These are phyloP conservation scores for Colletotrichum siamense DNA, from an alignment of 2,329 filamentous ascomycete species.

Conservation along the genomic window DNA sequence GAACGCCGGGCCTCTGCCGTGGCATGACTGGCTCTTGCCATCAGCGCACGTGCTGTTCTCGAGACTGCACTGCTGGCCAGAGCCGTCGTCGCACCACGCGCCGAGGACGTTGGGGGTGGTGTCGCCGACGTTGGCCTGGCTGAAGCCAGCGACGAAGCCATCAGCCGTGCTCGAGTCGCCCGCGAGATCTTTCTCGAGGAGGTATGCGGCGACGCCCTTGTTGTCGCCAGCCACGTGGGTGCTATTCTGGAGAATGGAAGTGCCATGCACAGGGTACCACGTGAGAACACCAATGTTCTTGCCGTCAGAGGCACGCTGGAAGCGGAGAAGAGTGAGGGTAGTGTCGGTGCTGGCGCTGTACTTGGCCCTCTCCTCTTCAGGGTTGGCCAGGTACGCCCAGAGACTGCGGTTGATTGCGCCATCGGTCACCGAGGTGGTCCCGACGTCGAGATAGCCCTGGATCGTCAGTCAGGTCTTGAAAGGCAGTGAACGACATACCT, in stretches of 20 bases:
- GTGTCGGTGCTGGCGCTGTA: constrained; percentile 65
- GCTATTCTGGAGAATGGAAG: constrained; percentile 89
- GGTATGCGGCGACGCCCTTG: constrained; percentile 88
- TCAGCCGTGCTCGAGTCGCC: constrained; percentile 60
- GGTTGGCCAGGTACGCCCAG: constrained; percentile 88
- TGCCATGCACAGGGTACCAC: constrained; percentile 93
- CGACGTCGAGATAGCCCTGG: constrained; percentile 72
- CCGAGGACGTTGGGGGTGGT: constrained; percentile 88
- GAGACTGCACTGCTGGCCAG: constrained; percentile 72
- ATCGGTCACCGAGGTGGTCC: constrained; percentile 71
- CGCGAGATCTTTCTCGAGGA: constrained; percentile 76
- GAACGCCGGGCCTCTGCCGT: constrained; percentile 76
- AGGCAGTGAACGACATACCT: constrained; percentile 33
- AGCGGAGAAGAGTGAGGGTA: constrained; percentile 77
- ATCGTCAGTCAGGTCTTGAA: not conserved
- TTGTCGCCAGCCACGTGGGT: constrained; percentile 94
- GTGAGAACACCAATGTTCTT: constrained; percentile 83
- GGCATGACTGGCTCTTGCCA: constrained; percentile 73
- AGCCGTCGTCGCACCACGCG: constrained; percentile 88
- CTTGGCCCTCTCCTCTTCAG: constrained; percentile 71
- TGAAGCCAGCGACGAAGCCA: constrained; percentile 88
- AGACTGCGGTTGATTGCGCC: constrained; percentile 90
- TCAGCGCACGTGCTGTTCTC: constrained; percentile 84
- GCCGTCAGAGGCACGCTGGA: constrained; percentile 74
- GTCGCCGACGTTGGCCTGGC: constrained; percentile 89